A percentile compares a stretch with the other conserved stretches of the same genome.
Evolutionary conservation across 2,329 filamentous ascomycete species (phyloP).

Genomic region (Alternaria brassicae): DNA sequence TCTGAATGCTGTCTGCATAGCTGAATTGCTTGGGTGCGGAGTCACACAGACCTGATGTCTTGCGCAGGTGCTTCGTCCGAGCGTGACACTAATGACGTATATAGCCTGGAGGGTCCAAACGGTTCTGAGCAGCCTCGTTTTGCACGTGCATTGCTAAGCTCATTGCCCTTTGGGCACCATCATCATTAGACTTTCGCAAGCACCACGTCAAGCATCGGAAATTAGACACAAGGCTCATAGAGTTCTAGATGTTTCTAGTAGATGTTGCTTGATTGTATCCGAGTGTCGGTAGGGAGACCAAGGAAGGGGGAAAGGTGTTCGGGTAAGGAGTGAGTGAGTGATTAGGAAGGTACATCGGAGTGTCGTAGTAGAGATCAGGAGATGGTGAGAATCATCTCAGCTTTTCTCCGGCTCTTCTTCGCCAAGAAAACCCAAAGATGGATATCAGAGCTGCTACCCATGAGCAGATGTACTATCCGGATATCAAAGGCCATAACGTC

Average conservation of each 20-base stretch:
- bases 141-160: conserved; percentile 2
- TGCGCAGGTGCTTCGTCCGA: conserved; percentile 11
- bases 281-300: conserved; percentile 16
- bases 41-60: neutral
- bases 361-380: conserved; percentile 12
- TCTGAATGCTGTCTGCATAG: neutral
- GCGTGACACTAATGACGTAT: conserved; percentile 16
- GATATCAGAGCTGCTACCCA: conserved; percentile 40
- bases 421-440: conserved; percentile 25
- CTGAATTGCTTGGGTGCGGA: neutral
- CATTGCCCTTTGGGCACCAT: conserved; percentile 1
- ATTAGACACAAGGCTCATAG: neutral
- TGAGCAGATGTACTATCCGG: conserved; percentile 46
- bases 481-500: conserved; percentile 53
- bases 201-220: neutral
- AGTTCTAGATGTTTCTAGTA: conserved; percentile 11
- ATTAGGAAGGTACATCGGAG: conserved; percentile 23
- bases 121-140: conserved; percentile 14
- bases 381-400: conserved; percentile 22
- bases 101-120: conserved; percentile 8
- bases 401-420: conserved; percentile 25
- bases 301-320: conserved; percentile 13
- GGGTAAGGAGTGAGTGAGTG: conserved; percentile 24
- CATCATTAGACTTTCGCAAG: neutral
- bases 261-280: conserved; percentile 21